These are phyloP conservation scores for Petunia axillaris DNA, from an alignment of 257 asterid species.

Conservation along the genomic window DNA sequence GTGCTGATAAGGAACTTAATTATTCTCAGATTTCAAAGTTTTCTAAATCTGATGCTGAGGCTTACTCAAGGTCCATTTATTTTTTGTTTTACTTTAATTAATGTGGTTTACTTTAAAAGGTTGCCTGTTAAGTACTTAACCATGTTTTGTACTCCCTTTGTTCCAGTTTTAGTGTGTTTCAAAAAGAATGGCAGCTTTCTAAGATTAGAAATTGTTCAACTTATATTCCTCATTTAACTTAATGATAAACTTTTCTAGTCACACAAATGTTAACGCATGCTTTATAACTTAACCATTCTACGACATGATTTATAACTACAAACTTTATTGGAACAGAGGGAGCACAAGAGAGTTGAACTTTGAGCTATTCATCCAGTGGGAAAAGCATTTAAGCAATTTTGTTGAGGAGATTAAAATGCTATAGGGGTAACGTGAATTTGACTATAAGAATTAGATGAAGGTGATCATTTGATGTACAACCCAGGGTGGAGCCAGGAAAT, in stretches of 20 bases:
- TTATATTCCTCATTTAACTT: too few species aligned
- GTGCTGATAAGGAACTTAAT: slow-evolving; percentile 69
- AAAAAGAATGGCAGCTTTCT: too few species aligned
- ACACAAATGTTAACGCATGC: too few species aligned
- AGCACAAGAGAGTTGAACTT: background rate
- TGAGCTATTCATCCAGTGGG: background rate
- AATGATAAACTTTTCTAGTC: too few species aligned
- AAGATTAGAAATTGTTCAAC: too few species aligned
- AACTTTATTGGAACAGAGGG: too few species aligned
- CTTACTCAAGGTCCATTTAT: slow-evolving; percentile 65
- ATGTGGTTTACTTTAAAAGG: background rate
- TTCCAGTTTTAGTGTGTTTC: too few species aligned
- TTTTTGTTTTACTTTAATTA: background rate
- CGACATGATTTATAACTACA: too few species aligned
- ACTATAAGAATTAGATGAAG: slow-evolving; percentile 9
- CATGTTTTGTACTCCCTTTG: background rate
- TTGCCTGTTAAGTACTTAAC: background rate
- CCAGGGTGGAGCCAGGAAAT: too few species aligned
- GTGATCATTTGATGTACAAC: background rate
- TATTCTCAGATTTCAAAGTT: slow-evolving; percentile 84
- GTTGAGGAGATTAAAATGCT: background rate
- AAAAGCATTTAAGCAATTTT: background rate
- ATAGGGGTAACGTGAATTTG: background rate
- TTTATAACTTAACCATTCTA: too few species aligned
- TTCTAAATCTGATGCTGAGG: slow-evolving; percentile 79